Percentiles rank a stretch among this genome's conserved stretches.
These are phyloP conservation scores for Pilobolus umbonatus DNA, from an alignment of 192 early-diverging fungal species.

Conservation along the genomic window DNA sequence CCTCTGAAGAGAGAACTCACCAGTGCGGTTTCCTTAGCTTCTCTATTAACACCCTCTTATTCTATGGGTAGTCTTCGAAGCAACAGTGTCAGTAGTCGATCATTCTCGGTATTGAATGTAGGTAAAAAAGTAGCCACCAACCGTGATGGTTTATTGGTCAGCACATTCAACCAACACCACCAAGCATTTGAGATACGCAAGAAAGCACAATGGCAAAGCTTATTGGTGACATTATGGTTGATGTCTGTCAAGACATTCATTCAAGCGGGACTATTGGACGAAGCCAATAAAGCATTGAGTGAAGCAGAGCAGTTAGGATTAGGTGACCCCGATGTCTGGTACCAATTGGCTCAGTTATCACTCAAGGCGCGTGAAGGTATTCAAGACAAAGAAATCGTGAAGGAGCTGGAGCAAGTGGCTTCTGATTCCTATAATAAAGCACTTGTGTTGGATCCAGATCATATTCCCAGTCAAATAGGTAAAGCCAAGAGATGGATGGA, in stretches of 20 bases:
- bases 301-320: constrained; percentile 11
- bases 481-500: constrained; percentile 1
- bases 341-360: constrained; percentile 37
- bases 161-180: constrained; percentile 7
- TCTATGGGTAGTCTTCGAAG: constrained; percentile 13
- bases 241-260: constrained; percentile 9
- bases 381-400: constrained; percentile 34
- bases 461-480: constrained; percentile 8
- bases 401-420: constrained; percentile 53
- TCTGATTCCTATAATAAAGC: constrained; percentile 23
- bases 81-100: constrained; percentile 4
- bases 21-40: constrained; percentile 9
- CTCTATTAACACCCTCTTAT: constrained; percentile 12
- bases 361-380: not conserved
- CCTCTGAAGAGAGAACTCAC: not conserved
- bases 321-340: constrained; percentile 17
- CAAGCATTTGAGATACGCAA: constrained; percentile 10
- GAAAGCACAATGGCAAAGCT: constrained; percentile 9
- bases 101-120: not conserved
- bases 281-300: constrained; percentile 8
- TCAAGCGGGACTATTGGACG: constrained; percentile 1
- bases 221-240: constrained; percentile 10
- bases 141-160: constrained; percentile 3
- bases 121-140: not conserved
- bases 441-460: constrained; percentile 5